A percentile compares a stretch with the other conserved stretches of the same genome.
phyloP scores from a whole-genome alignment of 1,284 basidiomycete genomes.

The Trametes versicolor region DNA sequence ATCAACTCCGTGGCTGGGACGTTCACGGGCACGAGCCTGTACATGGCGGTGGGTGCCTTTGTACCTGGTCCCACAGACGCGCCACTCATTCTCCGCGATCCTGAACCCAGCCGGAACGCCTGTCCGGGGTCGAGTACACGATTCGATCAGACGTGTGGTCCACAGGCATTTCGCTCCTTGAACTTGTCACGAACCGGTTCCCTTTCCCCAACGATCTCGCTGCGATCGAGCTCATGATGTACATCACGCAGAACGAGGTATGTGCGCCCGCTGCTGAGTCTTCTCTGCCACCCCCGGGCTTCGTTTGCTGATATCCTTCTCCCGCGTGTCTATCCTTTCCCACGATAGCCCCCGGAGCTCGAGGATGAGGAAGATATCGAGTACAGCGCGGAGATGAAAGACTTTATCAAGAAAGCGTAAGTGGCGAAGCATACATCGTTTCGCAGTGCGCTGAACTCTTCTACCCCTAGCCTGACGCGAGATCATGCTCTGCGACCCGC shows the following conservation, averaged over 20 bases:
- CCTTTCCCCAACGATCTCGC: constrained; percentile 94
- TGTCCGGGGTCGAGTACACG: constrained; percentile 89
- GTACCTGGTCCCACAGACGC: constrained; percentile 24
- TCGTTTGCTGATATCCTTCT: constrained; percentile 29
- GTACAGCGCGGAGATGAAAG: constrained; percentile 92
- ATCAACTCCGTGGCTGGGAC: constrained; percentile 93
- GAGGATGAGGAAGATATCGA: constrained; percentile 73
- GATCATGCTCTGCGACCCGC: constrained; percentile 70
- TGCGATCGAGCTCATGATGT: constrained; percentile 93
- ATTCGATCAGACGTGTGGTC: constrained; percentile 99
- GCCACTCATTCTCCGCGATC: constrained; percentile 31
- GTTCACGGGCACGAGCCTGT: constrained; percentile 96
- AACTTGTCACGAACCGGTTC: constrained; percentile 94
- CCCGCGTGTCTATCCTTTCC: constrained; percentile 32
- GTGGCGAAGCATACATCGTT: constrained; percentile 43
- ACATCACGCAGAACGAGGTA: constrained; percentile 87
- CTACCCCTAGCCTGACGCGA: constrained; percentile 43
- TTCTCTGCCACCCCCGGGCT: constrained; percentile 27
- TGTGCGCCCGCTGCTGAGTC: too few relatives aligned
- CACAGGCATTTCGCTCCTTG: constrained; percentile 91
- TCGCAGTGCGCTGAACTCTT: neutral
- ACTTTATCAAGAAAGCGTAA: constrained; percentile 91
- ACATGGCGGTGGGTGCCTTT: constrained; percentile 88
- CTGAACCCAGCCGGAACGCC: constrained; percentile 85
- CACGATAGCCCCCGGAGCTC: constrained; percentile 79